Evolutionary conservation across 352 stramenopile species (phyloP), one percentile per base, ranked within the genome.

Genomic region (Phytopythium boreale): DNA sequence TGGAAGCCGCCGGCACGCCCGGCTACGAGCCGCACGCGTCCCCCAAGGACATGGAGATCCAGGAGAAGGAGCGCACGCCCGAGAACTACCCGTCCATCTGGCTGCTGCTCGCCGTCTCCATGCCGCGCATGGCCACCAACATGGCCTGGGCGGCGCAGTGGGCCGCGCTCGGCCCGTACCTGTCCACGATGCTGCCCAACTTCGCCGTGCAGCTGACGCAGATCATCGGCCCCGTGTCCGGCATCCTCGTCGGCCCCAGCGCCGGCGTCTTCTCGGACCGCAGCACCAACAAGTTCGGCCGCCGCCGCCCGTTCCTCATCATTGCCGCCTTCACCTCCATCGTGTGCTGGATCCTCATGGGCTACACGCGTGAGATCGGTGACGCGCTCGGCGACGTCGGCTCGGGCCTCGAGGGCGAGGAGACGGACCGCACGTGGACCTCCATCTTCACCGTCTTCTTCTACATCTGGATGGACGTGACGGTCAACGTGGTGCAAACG

Each of bases 391-490:
- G 80, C 4, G 80, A 89, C 56, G 66, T 73, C n/a, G 69, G 70
- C 2, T 56, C 67, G 24, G 71, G 69, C 15, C 56, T 62, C 19
- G 66, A 67, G 3, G 74, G 69, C 11, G 56, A 62, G 11, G 24
- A 60, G 34, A 76, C 56, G 10, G 66, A 77, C 36, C 78, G 74
- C 31, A 69, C 66, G 5, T 88, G 71, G 72, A 89, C 80, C 0
- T 71, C 76, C 1, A 51, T 83, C 20, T 64, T 88, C 47, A 86
- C 72, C 9, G 68, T 87, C 20, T 63, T 86, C 49, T 86, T 84
- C 65, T 88, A 89, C 70, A 64, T 76, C 12, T 89, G 80, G 76
- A 89, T 88, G 78, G 78, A 89, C 53, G 71, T 89, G 37, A 84
- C 76, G 2, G 74, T 86, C 49, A 89, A 88, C 63, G 57, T 89